Percentiles rank a stretch among this genome's conserved stretches.
These are phyloP conservation scores for Cardamine occulta DNA, from an alignment of 345 rosid genomes.

Conservation along the genomic window DNA sequence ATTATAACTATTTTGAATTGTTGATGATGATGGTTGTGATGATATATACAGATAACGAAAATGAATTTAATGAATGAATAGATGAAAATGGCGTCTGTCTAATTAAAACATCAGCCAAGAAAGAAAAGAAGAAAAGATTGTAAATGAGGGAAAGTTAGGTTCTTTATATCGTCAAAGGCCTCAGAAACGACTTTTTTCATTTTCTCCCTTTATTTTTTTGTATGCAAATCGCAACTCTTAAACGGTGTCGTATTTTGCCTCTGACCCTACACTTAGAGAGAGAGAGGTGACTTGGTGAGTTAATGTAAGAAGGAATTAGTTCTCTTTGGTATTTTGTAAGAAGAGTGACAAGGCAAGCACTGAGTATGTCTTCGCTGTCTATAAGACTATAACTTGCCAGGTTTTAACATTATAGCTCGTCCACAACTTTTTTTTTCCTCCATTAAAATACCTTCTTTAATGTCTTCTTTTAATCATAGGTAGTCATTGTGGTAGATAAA, in stretches of 20 bases:
- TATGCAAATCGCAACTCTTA: conserved; percentile 29
- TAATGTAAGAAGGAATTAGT: conserved; percentile 29
- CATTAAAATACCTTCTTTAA: conserved; percentile 11
- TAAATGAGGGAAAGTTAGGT: conserved; percentile 43
- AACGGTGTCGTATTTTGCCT: conserved; percentile 30
- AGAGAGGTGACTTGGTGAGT: conserved; percentile 16
- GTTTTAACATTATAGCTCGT: conserved; percentile 37
- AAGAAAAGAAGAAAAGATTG: conserved; percentile 39
- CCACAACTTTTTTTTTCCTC: conserved; percentile 42
- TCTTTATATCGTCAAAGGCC: conserved; percentile 41
- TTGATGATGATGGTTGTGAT: conserved; percentile 31
- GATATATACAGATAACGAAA: conserved; percentile 35
- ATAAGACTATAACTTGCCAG: conserved; percentile 28
- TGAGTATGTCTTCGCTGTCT: conserved; percentile 45
- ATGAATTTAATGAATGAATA: conserved; percentile 27
- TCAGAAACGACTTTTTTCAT: conserved; percentile 38
- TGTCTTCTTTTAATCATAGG: not conserved
- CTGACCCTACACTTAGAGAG: conserved; percentile 24
- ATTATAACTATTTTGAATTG: not conserved
- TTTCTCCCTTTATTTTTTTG: not conserved
- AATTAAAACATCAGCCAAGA: conserved; percentile 35
- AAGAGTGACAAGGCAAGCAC: conserved; percentile 45
- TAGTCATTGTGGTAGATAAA: not conserved
- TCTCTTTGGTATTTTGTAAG: conserved; percentile 36
- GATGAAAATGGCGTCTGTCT: conserved; percentile 37